Evolutionary conservation across 345 rosid genomes (phyloP), one percentile per base, ranked within the genome.

Genomic region (Nephelium lappaceum): DNA sequence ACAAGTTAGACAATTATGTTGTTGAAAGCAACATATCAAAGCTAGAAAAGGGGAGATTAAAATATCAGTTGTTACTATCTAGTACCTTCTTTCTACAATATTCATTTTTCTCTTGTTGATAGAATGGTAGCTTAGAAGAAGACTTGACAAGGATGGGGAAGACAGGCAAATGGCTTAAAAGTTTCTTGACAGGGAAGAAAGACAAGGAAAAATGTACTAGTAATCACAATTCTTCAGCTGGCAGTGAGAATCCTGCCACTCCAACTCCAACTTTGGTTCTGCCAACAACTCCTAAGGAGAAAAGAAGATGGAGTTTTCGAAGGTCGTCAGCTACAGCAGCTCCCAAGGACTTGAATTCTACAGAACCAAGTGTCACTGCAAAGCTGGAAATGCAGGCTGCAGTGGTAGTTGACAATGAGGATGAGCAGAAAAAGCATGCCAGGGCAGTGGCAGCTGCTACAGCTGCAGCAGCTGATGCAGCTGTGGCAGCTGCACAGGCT

Each of bases 251-350:
- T 86, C 87, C 87, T 12, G 71, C 69, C 38, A 92, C 90, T 68
- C 91, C 95, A 10, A 11, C 18, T 5, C 51, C 51, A 0, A 80
- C 81, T 73, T 62, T 77, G 14, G 61, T 79, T 36, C 79, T 78
- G 39, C 93, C 94, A 38, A 76, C 85, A 8, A 91, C 95, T 77
- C 93, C 94, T 1, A 91, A 87, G 57, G 99, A 95, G 80, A 95
- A 90, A 83, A 81, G 86, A 78, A 85, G 97, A 71, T 95, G 97
- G 97, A 95, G 98, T 86, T 93, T 95, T 64, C 85, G 95, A 67
- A 88, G 97, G 76, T 91, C 99, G 11, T 89, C 97, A 0, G 93
- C 97, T 8, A 67, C 86, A 74, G 85, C 83, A 47, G 76, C 80
- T 42, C 68, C 78, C 27, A 84, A 79, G 78, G 89, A 83, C 42